These are phyloP conservation scores for Chaetomium globosum DNA, from an alignment of 2,329 filamentous ascomycete species.

Conservation along the genomic window DNA sequence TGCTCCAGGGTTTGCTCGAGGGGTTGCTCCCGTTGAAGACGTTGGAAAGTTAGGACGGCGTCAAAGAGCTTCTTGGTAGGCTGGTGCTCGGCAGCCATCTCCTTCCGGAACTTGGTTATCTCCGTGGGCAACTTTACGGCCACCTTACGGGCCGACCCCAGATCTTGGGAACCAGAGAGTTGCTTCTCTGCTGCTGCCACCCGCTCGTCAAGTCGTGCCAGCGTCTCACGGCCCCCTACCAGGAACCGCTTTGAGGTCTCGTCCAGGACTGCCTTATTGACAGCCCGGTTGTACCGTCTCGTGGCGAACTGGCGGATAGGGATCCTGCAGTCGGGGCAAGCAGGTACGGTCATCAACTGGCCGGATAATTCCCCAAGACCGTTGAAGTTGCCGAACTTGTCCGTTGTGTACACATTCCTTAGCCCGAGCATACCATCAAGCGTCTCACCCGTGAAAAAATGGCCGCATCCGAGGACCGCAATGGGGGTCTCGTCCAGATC, in stretches of 20 bases:
- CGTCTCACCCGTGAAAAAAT: slow-evolving; percentile 61
- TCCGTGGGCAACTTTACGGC: slow-evolving; percentile 30
- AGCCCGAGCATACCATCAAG: slow-evolving; percentile 66
- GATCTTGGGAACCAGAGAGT: slow-evolving; percentile 29
- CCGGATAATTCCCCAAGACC: slow-evolving; percentile 53
- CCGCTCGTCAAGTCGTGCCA: slow-evolving; percentile 41
- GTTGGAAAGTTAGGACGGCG: slow-evolving; percentile 38
- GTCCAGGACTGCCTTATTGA: slow-evolving; percentile 62
- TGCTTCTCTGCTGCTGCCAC: slow-evolving; percentile 38
- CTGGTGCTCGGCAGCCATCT: slow-evolving; percentile 41
- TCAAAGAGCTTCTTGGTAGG: slow-evolving; percentile 46
- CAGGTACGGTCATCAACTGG: slow-evolving; percentile 47
- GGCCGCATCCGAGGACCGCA: slow-evolving; percentile 64
- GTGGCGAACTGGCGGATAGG: slow-evolving; percentile 57
- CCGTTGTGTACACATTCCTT: slow-evolving; percentile 51
- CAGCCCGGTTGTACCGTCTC: slow-evolving; percentile 61
- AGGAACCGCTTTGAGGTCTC: slow-evolving; percentile 67
- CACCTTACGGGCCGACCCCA: neutral
- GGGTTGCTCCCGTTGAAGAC: neutral
- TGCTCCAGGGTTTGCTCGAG: slow-evolving; percentile 10
- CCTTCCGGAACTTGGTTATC: slow-evolving; percentile 34
- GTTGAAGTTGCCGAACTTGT: slow-evolving; percentile 42
- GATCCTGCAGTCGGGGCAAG: slow-evolving; percentile 63
- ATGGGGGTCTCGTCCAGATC: slow-evolving; percentile 62
- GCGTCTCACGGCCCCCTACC: slow-evolving; percentile 43